Base-by-base conservation (phyloP, 345 rosid species). In the Eutrema japonicum region DNA sequence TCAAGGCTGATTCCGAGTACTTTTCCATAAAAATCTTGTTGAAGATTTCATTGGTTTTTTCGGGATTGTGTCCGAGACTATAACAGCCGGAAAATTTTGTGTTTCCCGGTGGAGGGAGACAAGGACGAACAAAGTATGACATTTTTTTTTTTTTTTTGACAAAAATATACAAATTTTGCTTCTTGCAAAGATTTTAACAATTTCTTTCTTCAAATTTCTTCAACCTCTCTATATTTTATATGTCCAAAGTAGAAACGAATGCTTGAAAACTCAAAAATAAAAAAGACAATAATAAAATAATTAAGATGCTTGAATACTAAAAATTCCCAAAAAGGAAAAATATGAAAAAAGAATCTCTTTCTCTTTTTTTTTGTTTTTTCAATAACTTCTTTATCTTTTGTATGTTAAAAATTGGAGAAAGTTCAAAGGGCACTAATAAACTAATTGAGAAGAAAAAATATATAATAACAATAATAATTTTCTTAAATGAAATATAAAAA, bases 21-120 rank as follows among this genome's bases (percentile, higher is more conserved):
- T 14, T 47, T 47, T 47, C 51, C 8, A 47, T 47, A 18, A 47
- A 47, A 47, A 47, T 47, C 51, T 47, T 47, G 51, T 47, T 47
- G 51, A 47, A 47, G 26, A 16, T 47, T 14, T 14, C 51, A 7
- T 47, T 47, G 27, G 26, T 47, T 47, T 47, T 47, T 47, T 47
- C 4, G 10, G 51, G 51, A 47, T 47, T 47, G 4, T 8, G 51
- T 47, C 51, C 26, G 26, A 47, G 51, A 16, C 51, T 47, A 6
- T 14, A 8, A 7, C 51, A 47, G 3, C 51, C 3, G 5, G 51
- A 14, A 16, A 14, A 47, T 14, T 47, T 7, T 47, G 6, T 47
- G 51, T 47, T 47, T 3, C 7, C 51, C 6, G 6, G 5, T 47
- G 26, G 26, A 47, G 26, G 27, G 51, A 47, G 51, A 47, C 51